Base-by-base conservation (phyloP, 805 yeast genomes). In the Candida ortonii region DNA sequence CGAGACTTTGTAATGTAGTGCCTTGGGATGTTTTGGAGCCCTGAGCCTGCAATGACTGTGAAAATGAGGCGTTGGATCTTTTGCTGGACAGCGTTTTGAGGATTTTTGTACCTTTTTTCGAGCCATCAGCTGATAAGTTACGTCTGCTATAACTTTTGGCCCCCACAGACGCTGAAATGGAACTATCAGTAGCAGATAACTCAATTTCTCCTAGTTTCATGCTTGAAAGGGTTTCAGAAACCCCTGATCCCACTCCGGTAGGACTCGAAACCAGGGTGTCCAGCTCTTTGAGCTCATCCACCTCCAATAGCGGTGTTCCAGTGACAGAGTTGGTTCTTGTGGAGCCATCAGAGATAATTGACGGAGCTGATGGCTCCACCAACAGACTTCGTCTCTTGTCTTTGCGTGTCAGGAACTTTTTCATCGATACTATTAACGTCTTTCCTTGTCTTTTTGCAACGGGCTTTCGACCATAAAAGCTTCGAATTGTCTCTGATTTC, bases 331-430 rank as follows among this genome's bases (percentile, higher is more conserved):
- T 19, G 23, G 13, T 13, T 23, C 21, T 21, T 37, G 25, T 18
- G 25, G 27, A 17, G 40, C 16, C 23, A 13, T 33, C 30, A 18
- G 23, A 34, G 16, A 24, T 7, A 22, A 30, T 7, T 34, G 16
- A 16, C 12, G 41, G 26, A 9, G n/a, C 22, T 8, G 37, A n/a
- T 1, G 42, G 36, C 15, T 33, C 15, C 7, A 33, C 46, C 18
- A 33, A 15, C 9, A 49, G 19, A 28, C 49, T 46, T 29, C 44
- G 41, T 7, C 55, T 42, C 35, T 50, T 53, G 14, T 57, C 62
- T 16, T 46, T 52, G 24, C 59, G 45, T 4, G 49, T 44, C 52
- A 66, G 53, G 38, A 62, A 54, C 57, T 63, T 63, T 42, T 49
- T 55, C 57, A 57, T 50, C 19, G 35, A 29, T 25, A 18, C 7